Conservation (phyloP, 108 stramenopile species). For the Nitzschia inconspicua region DNA sequence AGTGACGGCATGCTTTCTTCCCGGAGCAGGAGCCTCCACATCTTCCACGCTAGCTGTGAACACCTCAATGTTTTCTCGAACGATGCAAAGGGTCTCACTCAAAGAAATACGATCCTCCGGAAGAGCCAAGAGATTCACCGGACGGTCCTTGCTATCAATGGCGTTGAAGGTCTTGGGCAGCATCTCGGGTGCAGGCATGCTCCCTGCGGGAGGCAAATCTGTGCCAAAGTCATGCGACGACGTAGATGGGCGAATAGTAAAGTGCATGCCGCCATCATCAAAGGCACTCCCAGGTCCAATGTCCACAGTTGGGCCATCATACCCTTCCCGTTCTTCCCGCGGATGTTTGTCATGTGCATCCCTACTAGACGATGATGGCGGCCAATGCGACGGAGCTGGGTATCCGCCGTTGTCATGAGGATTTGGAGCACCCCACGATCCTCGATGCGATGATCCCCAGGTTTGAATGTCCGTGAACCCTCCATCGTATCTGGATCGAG, state of each 20-base stretch:
- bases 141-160: slow-evolving; percentile 13
- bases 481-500: slow-evolving; percentile 14
- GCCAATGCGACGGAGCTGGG: too few relatives aligned
- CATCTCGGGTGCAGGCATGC: not conserved
- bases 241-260: not conserved
- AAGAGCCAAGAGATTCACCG: slow-evolving; percentile 60
- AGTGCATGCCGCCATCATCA: not conserved
- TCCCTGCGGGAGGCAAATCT: not conserved
- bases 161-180: not conserved
- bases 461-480: slow-evolving; percentile 2
- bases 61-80: slow-evolving; percentile 85
- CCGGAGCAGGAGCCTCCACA: slow-evolving; percentile 87
- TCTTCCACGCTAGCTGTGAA: slow-evolving; percentile 80
- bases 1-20: slow-evolving; percentile 77
- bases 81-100: slow-evolving; percentile 82
- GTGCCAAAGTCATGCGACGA: not conserved
- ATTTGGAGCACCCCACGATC: slow-evolving; percentile 5
- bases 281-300: slow-evolving; percentile 1
- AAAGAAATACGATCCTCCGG: slow-evolving; percentile 83
- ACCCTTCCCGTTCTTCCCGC: not conserved
- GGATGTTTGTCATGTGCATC: not conserved
- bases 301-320: not conserved
- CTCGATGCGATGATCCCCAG: slow-evolving; percentile 20
- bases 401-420: not conserved
- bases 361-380: too few relatives aligned